Conservation (phyloP, 345 rosid genomes). For the Pelargonium nanum region DNA sequence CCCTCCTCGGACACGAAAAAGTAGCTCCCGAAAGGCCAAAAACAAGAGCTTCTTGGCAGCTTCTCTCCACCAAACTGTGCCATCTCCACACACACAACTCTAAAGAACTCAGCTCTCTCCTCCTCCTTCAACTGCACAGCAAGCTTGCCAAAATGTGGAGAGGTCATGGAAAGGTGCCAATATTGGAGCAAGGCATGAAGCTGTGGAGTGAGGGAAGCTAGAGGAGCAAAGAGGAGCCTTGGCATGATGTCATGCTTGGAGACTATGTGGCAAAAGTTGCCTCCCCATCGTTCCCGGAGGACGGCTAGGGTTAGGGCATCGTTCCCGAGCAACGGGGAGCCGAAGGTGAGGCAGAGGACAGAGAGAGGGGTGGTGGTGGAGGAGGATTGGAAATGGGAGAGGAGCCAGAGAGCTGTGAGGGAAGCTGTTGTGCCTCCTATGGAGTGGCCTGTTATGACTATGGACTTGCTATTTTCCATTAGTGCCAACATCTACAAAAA, state of each 20-base stretch:
- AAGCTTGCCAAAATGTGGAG: constrained; percentile 2
- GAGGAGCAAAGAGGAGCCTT: constrained; percentile 35
- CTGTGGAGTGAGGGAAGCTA: constrained; percentile 12
- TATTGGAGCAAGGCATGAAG: constrained; percentile 18
- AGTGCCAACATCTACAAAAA: constrained; percentile 28
- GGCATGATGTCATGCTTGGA: constrained; percentile 48
- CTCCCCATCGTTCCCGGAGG: constrained; percentile 47
- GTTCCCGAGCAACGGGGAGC: constrained; percentile 75
- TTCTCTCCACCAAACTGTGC: constrained; percentile 4
- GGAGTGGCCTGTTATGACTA: constrained; percentile 76
- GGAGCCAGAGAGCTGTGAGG: constrained; percentile 70
- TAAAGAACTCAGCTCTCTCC: constrained; percentile 14
- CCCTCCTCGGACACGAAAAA: constrained; percentile 62
- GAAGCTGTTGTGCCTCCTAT: constrained; percentile 72
- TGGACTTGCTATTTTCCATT: constrained; percentile 23
- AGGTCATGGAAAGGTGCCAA: constrained; percentile 24
- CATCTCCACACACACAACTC: constrained; percentile 11
- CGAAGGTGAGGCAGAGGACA: constrained; percentile 64
- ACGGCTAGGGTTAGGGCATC: constrained; percentile 47
- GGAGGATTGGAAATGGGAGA: constrained; percentile 27
- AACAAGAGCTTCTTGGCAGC: constrained; percentile 9
- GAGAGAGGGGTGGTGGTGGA: constrained; percentile 14
- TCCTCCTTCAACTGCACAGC: constrained; percentile 16
- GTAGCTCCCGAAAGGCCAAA: constrained; percentile 68
- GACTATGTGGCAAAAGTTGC: constrained; percentile 61